Evolutionary conservation across 495 filamentous ascomycete genomes (phyloP), one percentile per base, ranked within the genome.

Genomic region (Darksidea phi): DNA sequence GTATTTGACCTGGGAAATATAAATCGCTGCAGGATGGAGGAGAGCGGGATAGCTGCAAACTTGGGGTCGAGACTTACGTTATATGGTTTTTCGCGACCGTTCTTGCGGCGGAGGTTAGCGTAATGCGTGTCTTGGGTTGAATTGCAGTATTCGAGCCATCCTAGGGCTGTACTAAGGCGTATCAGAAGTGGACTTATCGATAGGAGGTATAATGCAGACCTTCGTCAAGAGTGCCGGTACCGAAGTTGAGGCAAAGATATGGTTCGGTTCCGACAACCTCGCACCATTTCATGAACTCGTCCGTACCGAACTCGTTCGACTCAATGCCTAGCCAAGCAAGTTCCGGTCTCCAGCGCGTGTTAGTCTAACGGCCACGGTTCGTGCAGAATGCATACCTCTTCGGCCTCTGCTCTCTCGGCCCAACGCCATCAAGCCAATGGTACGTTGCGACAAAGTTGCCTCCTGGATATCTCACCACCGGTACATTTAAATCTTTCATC

Each of bases 81-180:
- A 71, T 91, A 91, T 6, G 88, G 88, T 69, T 89, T 80, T 53
- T 84, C 76, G 20, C 78, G 82, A 1, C 88, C 88, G 70, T 91
- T 85, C 62, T 85, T 80, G 15, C 88, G 78, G 17, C 88, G 82
- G 47, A 90, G 73, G 69, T 91, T 90, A 50, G 88, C 88, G 72
- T 88, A 91, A 75, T 90, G 80, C 12, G 88, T 92, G 70, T 92
- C 78, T 32, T 79, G 76, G 7, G 78, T 81, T 36, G 83, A 82
- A 68, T 90, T 91, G 76, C 88, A 91, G 72, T 92, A 92, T 66
- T 92, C 88, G 32, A 91, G 76, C 88, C 88, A 92, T 10, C 76
- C 87, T 49, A 92, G 75, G 21, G 73, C 73, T 74, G 45, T 50
- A 26, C 28, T 63, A 48, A 37, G 20, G n/a, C 6, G 84, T 84